Evolutionary conservation across 1,139 yeast species (phyloP).

Genomic region (Schwanniomyces etchellsii): DNA sequence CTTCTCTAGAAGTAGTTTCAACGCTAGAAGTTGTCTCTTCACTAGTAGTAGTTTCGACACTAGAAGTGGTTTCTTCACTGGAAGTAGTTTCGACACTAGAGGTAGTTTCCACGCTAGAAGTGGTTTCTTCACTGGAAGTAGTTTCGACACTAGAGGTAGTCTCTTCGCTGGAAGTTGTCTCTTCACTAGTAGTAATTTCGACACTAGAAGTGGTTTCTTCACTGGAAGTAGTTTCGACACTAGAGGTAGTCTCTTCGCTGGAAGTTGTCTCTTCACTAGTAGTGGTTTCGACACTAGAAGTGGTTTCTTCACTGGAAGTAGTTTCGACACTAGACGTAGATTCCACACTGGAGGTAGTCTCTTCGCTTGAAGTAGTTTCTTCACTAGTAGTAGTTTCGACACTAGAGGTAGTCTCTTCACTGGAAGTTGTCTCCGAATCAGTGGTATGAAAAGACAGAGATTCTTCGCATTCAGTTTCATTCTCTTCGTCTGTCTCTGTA

Average conservation of each 20-base stretch:
- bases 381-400: background rate
- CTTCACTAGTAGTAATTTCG: background rate
- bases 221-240: background rate
- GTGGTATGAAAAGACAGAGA: background rate
- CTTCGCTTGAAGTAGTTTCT: background rate
- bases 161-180: background rate
- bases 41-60: slow-evolving; percentile 6
- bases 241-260: background rate
- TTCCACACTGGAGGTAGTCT: background rate
- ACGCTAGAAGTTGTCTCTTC: background rate
- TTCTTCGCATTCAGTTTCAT: background rate
- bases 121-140: background rate
- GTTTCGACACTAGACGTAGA: background rate
- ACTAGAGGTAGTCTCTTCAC: background rate
- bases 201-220: background rate
- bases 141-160: background rate
- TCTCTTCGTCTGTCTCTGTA: background rate
- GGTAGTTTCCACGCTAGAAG: background rate
- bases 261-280: background rate
- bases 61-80: slow-evolving; percentile 10
- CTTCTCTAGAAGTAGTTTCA: background rate
- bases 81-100: slow-evolving; percentile 18
- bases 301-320: background rate
- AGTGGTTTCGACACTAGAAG: too few species aligned
- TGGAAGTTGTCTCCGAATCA: background rate